Base-by-base conservation (phyloP, 2,329 filamentous ascomycete genomes). In the Cadophora malorum region DNA sequence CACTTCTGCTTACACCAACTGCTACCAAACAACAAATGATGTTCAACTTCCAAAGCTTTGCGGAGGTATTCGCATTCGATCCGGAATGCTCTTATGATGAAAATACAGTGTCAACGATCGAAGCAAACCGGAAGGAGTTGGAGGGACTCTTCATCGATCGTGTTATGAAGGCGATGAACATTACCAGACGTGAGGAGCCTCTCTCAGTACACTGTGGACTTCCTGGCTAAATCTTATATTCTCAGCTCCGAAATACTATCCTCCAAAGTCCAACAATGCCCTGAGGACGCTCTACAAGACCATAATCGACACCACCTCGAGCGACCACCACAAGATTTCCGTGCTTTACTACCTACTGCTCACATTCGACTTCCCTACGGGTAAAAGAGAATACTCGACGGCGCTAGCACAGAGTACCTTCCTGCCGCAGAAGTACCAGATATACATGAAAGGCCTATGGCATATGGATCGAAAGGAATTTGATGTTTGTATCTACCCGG, bases 391-490 rank as follows among this genome's bases (percentile, higher is more conserved):
- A 45, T 75, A 82, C 7, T 83, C 88, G 1, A 83, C 84, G 23
- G 70, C 77, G 1, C 93, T 95, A 73, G 88, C 89, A 19, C 79
- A 80, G 52, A 81, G 81, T 28, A 88, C 88, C 5, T 88, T 90
- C 70, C 83, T 96, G 63, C 92, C 93, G 1, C 83, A 85, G 65
- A 92, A 90, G 72, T 96, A 95, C 78, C 88, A 90, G 79, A 88
- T 92, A 56, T 92, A 94, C 74, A 93, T 96, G 80, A 89, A 91
- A 73, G 93, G 93, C 0, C 81, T 96, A 10, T 96, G 93, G 92
- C 84, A 91, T 74, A 83, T 97, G 78, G 93, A 97, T 76, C 86
- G 87, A 53, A 82, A 88, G 55, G 84, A 93, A 66, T 94, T 92
- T 75, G 81, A 84, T 72, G 88, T 91, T 75, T 7, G 79, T 72